Base-by-base conservation (phyloP, 1,284 basidiomycete species). In the Pulveroboletus sp. region DNA sequence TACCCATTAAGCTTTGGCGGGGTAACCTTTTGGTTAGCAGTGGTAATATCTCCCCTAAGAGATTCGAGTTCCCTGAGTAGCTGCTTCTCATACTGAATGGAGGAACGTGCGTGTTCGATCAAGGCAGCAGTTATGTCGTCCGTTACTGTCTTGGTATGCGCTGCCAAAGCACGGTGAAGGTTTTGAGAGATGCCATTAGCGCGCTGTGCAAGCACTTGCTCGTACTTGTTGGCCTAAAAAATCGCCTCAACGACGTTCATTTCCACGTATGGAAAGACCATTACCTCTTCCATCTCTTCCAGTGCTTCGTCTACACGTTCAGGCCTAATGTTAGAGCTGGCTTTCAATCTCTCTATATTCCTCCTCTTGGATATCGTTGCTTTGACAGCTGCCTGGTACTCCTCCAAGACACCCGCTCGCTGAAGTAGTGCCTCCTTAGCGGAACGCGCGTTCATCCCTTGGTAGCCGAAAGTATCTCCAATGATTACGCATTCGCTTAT, bases 401-500 rank as follows among this genome's bases (percentile, higher is more conserved):
- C 95, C 66, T 98, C 95, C 56, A 97, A 75, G 11, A 96, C 90
- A 17, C 85, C 82, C 1, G 92, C 91, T 10, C 95, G 85, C 76
- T 94, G 91, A 55, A 84, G 80, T 13, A 97, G 73, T 0, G 95
- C 94, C 68, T 97, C 94, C 74, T 95, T 96, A 3, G 93, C 95
- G 13, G 94, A 91, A 46, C 89, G 83, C n/a, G 95, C 93, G 65
- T 97, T 97, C 73, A 94, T 79, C 17, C 93, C 90, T 73, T 97
- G 93, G 71, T 98, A 98, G 2, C 92, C 92, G 52, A 98, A 76
- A 1, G 93, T 89, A 70, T 98, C 95, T 24, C 92, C 93, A 26
- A 98, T 73, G 41, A 96, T 87, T 42, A 98, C 91, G 63, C 91
- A 93, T 78, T 96, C 95, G 63, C 89, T 93, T 57, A 93, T 89